Base-by-base conservation (phyloP, 805 yeast species). In the Wickerhamiella siamensis region DNA sequence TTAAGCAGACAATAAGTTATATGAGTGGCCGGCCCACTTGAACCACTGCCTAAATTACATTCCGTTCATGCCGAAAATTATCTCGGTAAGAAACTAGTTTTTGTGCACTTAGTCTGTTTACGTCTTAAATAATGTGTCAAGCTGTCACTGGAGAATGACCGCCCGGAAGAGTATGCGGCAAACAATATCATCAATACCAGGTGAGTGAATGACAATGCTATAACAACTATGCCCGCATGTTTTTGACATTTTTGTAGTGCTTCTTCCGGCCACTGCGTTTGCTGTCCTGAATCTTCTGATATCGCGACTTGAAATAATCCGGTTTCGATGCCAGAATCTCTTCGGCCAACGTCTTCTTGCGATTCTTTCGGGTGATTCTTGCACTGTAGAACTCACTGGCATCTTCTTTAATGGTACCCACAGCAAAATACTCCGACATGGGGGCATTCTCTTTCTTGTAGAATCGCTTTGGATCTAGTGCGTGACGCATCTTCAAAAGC, bases 391-490 rank as follows among this genome's bases (percentile, higher is more conserved):
- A 83, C 57, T 88, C 96, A 2, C 83, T 69, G 48, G 78, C 75
- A 34, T 86, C 88, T 51, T 81, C 91, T 20, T 87, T 61, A 31
- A 91, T 73, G 0, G 95, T 86, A 14, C 98, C 98, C 51, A 82
- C 72, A 44, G 88, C 91, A 58, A 91, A 86, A 49, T 69, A 74
- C 53, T 81, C 83, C 36, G 94, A 88, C 5, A 70, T 68, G 39
- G 68, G 70, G 26, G 52, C 52, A 80, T 86, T 79, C 45, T 80
- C 91, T 58, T 83, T 83, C 62, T 83, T 84, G 63, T 91, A 91
- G 62, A 84, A 95, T 52, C 96, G 73, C 63, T 91, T 91, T 5
- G 96, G 97, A 57, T 91, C 97, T 47, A 91, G 68, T 8, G 86
- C 95, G 43, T 81, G 79, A 61, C 98, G 75, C 64, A 88, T 83